A percentile compares a stretch with the other conserved stretches of the same genome.
Conservation (phyloP, 2,329 filamentous ascomycete genomes). For the Talaromyces sp. region DNA sequence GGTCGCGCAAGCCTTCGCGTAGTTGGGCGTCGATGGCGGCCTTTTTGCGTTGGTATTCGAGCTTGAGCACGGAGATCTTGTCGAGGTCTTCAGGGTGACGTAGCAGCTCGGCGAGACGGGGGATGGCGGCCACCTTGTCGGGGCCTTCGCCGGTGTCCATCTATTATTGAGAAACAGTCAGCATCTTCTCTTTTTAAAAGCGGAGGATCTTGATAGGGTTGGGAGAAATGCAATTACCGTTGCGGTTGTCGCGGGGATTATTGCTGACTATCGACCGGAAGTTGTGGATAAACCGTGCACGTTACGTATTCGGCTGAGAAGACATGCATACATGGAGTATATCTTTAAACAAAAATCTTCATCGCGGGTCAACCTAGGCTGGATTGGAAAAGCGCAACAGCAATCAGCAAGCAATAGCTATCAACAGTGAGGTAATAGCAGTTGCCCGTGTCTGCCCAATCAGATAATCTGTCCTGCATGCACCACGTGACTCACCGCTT, state of each 20-base stretch:
- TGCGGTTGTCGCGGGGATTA: neutral
- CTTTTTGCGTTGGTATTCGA: slow-evolving; percentile 93
- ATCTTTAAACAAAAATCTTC: neutral
- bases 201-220: neutral
- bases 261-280: neutral
- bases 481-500: neutral
- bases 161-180: neutral
- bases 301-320: neutral
- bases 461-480: neutral
- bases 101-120: slow-evolving; percentile 83
- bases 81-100: slow-evolving; percentile 95
- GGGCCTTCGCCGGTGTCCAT: slow-evolving; percentile 16
- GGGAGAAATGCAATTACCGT: neutral
- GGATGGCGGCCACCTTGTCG: slow-evolving; percentile 60
- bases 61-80: slow-evolving; percentile 83
- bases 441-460: neutral
- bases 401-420: neutral
- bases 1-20: slow-evolving; percentile 78
- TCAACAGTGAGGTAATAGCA: neutral
- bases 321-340: neutral
- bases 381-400: neutral
- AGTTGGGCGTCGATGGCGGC: slow-evolving; percentile 84
- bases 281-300: neutral
- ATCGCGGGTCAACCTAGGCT: neutral
- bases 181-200: neutral